Evolutionary conservation across 495 filamentous ascomycete genomes (phyloP).

Genomic region (Daldinia grandis): DNA sequence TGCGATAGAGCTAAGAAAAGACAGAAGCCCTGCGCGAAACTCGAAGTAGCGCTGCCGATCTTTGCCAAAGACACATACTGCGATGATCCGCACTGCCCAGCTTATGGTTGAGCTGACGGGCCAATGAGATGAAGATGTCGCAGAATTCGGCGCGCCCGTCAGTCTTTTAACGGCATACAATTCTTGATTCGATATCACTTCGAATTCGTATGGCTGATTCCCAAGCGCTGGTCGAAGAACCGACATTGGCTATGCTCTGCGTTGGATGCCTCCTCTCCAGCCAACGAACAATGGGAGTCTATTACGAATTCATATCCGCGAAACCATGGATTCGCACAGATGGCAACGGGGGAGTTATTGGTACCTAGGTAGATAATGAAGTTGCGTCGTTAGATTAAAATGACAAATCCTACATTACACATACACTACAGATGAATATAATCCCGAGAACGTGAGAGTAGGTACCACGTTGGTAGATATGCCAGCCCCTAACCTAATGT

Average conservation of each 20-base stretch:
- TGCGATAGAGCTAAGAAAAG: conserved; percentile 25
- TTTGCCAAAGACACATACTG: conserved; percentile 36
- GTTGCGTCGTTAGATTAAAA: background rate
- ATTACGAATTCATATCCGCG: background rate
- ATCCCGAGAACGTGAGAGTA: background rate
- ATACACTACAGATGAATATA: background rate
- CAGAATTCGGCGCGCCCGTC: conserved; percentile 8
- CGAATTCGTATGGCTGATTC: conserved; percentile 11
- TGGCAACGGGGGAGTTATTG: background rate
- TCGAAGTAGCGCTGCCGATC: conserved; percentile 36
- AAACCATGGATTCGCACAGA: too few relatives aligned
- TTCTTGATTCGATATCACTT: background rate
- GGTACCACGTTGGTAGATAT: background rate
- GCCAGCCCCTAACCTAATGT: background rate
- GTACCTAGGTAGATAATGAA: background rate
- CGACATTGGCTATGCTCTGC: background rate
- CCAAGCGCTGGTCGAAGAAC: background rate
- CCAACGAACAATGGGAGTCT: background rate
- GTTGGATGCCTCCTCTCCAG: background rate
- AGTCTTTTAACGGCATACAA: background rate
- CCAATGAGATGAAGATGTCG: background rate
- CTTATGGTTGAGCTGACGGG: conserved; percentile 19
- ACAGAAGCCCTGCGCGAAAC: conserved; percentile 23
- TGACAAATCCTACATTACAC: background rate
- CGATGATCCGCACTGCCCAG: conserved; percentile 38